phyloP scores from a whole-genome alignment of 2,329 filamentous ascomycete species.

The Podosphaera fusca region DNA sequence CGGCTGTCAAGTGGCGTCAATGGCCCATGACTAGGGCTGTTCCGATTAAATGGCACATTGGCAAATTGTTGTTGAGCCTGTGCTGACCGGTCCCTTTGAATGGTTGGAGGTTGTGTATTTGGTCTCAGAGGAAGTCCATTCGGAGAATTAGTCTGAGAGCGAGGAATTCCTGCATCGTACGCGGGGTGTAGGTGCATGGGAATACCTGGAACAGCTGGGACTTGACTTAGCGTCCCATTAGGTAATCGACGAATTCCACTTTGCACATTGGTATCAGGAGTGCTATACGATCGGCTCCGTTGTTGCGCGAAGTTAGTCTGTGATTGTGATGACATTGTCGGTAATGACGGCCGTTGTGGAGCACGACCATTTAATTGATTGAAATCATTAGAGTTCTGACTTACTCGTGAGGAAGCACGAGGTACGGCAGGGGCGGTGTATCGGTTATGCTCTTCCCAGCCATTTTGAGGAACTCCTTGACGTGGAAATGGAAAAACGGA shows the following conservation, averaged over 20 bases:
- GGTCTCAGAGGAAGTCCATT: slow-evolving; percentile 41
- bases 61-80: slow-evolving; percentile 13
- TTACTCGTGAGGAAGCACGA: slow-evolving; percentile 57
- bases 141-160: slow-evolving; percentile 67
- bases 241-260: slow-evolving; percentile 30
- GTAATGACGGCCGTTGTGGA: slow-evolving; percentile 57
- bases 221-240: slow-evolving; percentile 26
- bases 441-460: slow-evolving; percentile 51
- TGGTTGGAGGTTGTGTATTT: slow-evolving; percentile 47
- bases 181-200: slow-evolving; percentile 42
- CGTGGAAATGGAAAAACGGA: slow-evolving; percentile 65
- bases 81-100: slow-evolving; percentile 35
- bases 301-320: slow-evolving; percentile 30
- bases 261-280: slow-evolving; percentile 54
- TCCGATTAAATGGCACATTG: slow-evolving; percentile 16
- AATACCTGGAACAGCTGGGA: slow-evolving; percentile 56
- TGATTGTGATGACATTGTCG: slow-evolving; percentile 38
- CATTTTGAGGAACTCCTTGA: slow-evolving; percentile 41
- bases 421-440: slow-evolving; percentile 79
- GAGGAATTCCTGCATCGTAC: slow-evolving; percentile 39
- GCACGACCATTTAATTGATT: slow-evolving; percentile 41
- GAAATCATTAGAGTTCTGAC: slow-evolving; percentile 35
- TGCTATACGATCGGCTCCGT: slow-evolving; percentile 76
- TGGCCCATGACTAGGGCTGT: slow-evolving; percentile 10
- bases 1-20: slow-evolving; percentile 15